Conservation (phyloP, 345 rosid species). For the Schrenkiella parvula region DNA sequence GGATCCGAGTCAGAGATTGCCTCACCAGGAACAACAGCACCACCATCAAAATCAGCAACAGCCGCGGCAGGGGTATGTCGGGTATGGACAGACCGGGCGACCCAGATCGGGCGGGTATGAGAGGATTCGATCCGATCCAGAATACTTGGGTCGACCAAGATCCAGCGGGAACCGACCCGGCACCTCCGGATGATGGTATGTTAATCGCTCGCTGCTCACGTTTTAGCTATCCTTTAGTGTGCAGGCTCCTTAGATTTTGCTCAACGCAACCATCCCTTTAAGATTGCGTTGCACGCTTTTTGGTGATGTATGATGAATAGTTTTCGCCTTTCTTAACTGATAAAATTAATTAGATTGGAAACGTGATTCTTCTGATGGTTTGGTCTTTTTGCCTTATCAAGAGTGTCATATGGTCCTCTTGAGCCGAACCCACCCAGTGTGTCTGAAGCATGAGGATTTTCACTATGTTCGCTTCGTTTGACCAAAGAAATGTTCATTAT, state of each 20-base stretch:
- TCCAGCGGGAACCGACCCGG: conserved; percentile 63
- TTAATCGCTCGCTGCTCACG: not conserved
- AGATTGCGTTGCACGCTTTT: not conserved
- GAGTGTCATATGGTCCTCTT: not conserved
- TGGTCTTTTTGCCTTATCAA: not conserved
- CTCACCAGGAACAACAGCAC: conserved; percentile 12
- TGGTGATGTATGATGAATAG: no score
- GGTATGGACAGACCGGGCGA: conserved; percentile 52
- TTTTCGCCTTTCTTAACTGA: not conserved
- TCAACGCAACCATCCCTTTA: not conserved
- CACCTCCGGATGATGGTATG: conserved; percentile 71
- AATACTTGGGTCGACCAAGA: conserved; percentile 42
- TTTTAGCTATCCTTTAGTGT: not conserved
- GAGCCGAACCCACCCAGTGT: not conserved
- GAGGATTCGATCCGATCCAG: conserved; percentile 43
- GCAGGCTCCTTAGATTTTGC: not conserved
- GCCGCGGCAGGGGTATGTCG: conserved; percentile 34
- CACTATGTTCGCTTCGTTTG: not conserved
- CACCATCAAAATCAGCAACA: conserved; percentile 6
- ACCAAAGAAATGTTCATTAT: not conserved
- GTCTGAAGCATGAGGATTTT: not conserved
- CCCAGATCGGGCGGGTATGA: conserved; percentile 75
- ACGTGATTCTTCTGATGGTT: not conserved
- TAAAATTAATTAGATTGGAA: not conserved
- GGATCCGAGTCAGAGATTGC: not conserved